phyloP scores from a whole-genome alignment of 805 yeast genomes.

The Metschnikowia chrysomelidarum region DNA sequence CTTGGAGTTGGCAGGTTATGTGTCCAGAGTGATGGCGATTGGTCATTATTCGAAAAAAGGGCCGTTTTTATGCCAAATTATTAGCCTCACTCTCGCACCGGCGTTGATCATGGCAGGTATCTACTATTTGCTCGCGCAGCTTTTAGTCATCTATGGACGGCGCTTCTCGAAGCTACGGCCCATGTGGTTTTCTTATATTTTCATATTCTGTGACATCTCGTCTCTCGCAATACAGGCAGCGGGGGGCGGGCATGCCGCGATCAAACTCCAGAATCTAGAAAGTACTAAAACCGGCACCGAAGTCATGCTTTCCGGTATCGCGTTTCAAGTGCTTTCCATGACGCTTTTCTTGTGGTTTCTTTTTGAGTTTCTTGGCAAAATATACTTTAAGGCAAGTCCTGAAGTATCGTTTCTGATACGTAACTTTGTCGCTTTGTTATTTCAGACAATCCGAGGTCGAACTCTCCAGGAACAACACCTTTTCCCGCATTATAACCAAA shows the following conservation, averaged over 20 bases:
- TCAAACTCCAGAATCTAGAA: slow-evolving; percentile 23
- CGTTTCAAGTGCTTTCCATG: slow-evolving; percentile 74
- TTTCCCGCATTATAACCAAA: slow-evolving; percentile 33
- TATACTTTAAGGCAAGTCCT: slow-evolving; percentile 31
- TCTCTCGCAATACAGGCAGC: slow-evolving; percentile 43
- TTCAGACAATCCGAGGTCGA: slow-evolving; percentile 22
- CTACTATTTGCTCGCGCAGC: slow-evolving; percentile 67
- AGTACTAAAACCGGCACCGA: slow-evolving; percentile 50
- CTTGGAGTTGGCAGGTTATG: slow-evolving; percentile 67
- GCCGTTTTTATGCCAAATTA: slow-evolving; percentile 60
- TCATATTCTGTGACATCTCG: slow-evolving; percentile 62
- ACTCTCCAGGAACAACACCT: slow-evolving; percentile 17
- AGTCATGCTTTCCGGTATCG: slow-evolving; percentile 76
- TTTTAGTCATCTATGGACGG: slow-evolving; percentile 51
- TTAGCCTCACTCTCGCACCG: slow-evolving; percentile 74
- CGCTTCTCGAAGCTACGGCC: slow-evolving; percentile 53
- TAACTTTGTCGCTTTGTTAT: slow-evolving; percentile 20
- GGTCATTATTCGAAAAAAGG: slow-evolving; percentile 21
- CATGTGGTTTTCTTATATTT: slow-evolving; percentile 59
- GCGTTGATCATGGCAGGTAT: slow-evolving; percentile 84
- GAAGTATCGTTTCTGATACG: slow-evolving; percentile 25
- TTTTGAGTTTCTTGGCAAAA: slow-evolving; percentile 43
- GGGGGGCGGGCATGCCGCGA: slow-evolving; percentile 21
- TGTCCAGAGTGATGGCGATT: slow-evolving; percentile 53
- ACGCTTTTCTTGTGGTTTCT: slow-evolving; percentile 52